Base-by-base conservation (phyloP, 2,329 filamentous ascomycete species). In the Escovopsis weberi region DNA sequence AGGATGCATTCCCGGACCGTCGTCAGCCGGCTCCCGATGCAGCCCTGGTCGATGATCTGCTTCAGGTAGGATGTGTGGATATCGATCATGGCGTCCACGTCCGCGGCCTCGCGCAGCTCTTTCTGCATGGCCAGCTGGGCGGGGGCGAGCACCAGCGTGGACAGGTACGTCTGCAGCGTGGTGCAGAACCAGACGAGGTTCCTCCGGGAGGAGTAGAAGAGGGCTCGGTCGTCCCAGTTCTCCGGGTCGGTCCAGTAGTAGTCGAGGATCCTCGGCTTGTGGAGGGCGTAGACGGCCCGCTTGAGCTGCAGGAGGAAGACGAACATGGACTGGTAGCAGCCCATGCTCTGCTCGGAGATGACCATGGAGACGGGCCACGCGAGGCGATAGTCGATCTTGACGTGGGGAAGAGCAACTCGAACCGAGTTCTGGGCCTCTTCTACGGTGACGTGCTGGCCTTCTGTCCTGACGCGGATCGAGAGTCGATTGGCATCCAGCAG, bases 61-160 rank as follows among this genome's bases (percentile, higher is more conserved):
- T 67, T 69, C 37, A 82, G 64, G 52, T 82, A 89, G 0, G 59
- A 56, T 4, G 72, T 62, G 55, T 94, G 87, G 1, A 79, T 69
- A 1, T 62, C 61, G 26, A 87, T 78, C 84, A 95, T 93, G 26
- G 73, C 73, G 55, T 95, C 86, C 9, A 95, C 76, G 50, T 89
- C 85, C 26, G 72, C 68, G 0, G 85, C 77, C 6, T 65, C 62
- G 12, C 62, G 59, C 41, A 95, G 69, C 0, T 70, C 65, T 2
- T 59, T 56, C 6, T 64, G 63, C 64, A 95, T 72, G 28, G 67
- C 64, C 2, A 60, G 54, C 2, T 70, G 74, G 19, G 77, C 69
- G 0, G 78, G 74, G 0, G 70, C 72, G 1, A 94, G 68, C 1
- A 88, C 82, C 2, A 86, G 70, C 12, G 78, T 80, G 4, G 78